Base-by-base conservation (phyloP, 2,329 filamentous ascomycete genomes). In the Coniochaeta hoffmannii region DNA sequence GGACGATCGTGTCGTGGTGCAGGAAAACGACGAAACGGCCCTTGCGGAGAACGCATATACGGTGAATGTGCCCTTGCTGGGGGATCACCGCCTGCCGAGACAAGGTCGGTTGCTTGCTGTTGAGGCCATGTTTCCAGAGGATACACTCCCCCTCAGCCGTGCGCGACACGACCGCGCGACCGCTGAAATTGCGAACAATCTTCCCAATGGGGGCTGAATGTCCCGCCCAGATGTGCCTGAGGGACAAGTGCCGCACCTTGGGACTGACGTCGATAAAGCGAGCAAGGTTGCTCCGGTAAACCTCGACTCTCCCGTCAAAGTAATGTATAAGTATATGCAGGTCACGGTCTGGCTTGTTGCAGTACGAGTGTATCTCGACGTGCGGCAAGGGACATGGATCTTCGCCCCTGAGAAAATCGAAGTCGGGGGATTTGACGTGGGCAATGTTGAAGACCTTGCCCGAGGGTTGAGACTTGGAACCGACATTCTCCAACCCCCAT, bases 401-500 rank as follows among this genome's bases (percentile, higher is more conserved):
- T 34, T 68, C 66, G 26, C 59, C 61, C 11, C 65, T 68, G n/a
- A 79, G 60, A 46, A 77, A 76, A 35, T 77, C 73, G 35, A 85
- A 73, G 54, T 79, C 73, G 17, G 72, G 65, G 1, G 79, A 79
- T 64, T 89, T 83, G 26, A 92, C 81, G 64, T 95, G 89, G 1
- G 90, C 85, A 62, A 97, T 86, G 65, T 90, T 94, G 74, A 94
- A 95, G n/a, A 93, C 82, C 59, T 86, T 84, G 28, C 83, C 78
- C 4, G 80, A 77, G 57, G 82, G 82, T 61, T 82, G 83, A 31
- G 78, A 75, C 65, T 86, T 90, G 63, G 82, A 85, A 34, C 88
- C 87, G 19, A 96, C 81, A 65, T 93, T 92, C 68, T 97, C 92
- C 55, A 99, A 73, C 0, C 90, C 93, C 89, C 93, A 97, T 0